Percentiles rank a stretch among this genome's conserved stretches.
These are phyloP conservation scores for Talaromyces verruculosus DNA, from an alignment of 2,329 filamentous ascomycete genomes.

Conservation along the genomic window DNA sequence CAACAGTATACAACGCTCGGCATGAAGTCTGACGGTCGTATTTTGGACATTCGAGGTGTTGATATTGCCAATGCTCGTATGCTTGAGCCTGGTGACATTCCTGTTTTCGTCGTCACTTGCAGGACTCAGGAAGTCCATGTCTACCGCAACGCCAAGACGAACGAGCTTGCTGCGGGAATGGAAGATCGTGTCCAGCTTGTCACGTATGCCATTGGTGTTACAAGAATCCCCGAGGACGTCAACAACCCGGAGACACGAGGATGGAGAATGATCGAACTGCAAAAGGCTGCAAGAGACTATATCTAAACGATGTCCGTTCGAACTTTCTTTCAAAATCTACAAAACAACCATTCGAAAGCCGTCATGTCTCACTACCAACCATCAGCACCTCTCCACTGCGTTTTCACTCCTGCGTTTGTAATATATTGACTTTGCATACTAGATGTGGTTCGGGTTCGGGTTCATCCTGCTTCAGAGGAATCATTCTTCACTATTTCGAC, in stretches of 20 bases:
- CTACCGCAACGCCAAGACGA: constrained; percentile 87
- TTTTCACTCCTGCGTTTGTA: constrained; percentile 38
- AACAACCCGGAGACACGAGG: constrained; percentile 95
- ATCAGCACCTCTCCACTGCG: constrained; percentile 9
- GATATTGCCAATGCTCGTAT: constrained; percentile 61
- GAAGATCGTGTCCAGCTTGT: constrained; percentile 98
- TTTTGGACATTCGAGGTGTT: constrained; percentile 91
- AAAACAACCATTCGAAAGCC: constrained; percentile 1
- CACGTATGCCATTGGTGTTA: constrained; percentile 96
- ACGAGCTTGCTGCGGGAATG: constrained; percentile 90
- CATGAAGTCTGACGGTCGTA: constrained; percentile 89
- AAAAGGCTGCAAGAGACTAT: constrained; percentile 95
- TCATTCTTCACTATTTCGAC: constrained; percentile 10
- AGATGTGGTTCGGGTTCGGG: constrained; percentile 38
- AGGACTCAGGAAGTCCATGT: constrained; percentile 97
- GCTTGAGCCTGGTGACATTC: constrained; percentile 55
- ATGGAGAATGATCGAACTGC: constrained; percentile 96
- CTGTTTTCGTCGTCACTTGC: constrained; percentile 96
- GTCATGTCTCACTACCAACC: constrained; percentile 10
- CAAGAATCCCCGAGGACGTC: constrained; percentile 88
- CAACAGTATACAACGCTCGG: constrained; percentile 94
- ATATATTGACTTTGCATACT: constrained; percentile 41
- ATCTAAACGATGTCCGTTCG: constrained; percentile 54
- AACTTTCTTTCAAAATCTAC: not conserved
- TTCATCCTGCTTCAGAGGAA: constrained; percentile 19